Conservation (phyloP, 257 asterid genomes). For the Leonotis leonurus region DNA sequence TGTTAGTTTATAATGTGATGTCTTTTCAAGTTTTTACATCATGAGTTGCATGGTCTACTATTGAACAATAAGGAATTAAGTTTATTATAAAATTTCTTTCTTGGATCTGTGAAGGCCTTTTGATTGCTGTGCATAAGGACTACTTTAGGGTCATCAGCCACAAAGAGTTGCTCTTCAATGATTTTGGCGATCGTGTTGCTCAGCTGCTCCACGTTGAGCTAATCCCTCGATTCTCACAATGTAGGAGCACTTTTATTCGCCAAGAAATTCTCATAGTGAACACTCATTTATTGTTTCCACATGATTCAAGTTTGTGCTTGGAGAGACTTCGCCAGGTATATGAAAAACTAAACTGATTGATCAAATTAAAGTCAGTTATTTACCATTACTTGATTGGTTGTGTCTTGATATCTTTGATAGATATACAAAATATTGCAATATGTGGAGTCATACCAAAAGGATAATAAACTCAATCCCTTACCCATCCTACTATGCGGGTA, state of each 20-base stretch:
- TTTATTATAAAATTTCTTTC: constrained; percentile 1
- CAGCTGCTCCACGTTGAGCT: constrained; percentile 89
- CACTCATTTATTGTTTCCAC: constrained; percentile 90
- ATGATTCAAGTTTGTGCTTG: constrained; percentile 77
- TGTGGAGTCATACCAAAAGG: constrained; percentile 82
- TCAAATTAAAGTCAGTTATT: not conserved
- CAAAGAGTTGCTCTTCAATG: constrained; percentile 83
- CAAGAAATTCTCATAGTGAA: constrained; percentile 90
- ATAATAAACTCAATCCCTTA: constrained; percentile 75
- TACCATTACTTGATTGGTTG: not conserved
- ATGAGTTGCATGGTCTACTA: not conserved
- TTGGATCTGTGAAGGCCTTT: constrained; percentile 47
- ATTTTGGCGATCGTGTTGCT: constrained; percentile 97
- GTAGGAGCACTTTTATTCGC: constrained; percentile 39
- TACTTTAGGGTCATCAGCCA: constrained; percentile 67
- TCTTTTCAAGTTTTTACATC: not conserved
- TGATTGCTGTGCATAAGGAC: constrained; percentile 90
- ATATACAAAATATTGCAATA: constrained; percentile 82
- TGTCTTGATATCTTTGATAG: constrained; percentile 27
- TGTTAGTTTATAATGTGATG: not conserved
- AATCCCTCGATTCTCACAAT: constrained; percentile 52
- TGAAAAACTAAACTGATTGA: not conserved
- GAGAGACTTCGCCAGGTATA: constrained; percentile 90
- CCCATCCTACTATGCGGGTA: constrained; percentile 95
- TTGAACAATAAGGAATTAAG: not conserved